Evolutionary conservation across 2,329 filamentous ascomycete species (phyloP).

Genomic region (Ophiostoma sp.): DNA sequence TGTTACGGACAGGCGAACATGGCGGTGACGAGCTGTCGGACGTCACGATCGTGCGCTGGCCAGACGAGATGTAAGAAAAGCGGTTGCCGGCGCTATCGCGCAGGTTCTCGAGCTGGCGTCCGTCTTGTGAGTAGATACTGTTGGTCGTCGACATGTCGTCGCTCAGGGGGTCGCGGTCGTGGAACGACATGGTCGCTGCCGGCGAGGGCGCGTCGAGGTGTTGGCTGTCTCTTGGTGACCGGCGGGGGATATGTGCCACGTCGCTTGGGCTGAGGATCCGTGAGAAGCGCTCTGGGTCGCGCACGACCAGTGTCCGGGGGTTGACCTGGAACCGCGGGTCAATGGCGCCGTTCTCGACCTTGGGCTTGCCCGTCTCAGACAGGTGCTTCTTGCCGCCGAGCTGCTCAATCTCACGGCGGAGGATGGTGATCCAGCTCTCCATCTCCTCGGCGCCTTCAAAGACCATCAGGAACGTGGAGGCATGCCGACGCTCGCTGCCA

Average conservation of each 20-base stretch:
- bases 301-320: slow-evolving; percentile 50
- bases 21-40: slow-evolving; percentile 60
- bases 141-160: slow-evolving; percentile 60
- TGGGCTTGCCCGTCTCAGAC: slow-evolving; percentile 59
- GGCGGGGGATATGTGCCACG: slow-evolving; percentile 35
- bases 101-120: slow-evolving; percentile 57
- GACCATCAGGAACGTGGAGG: slow-evolving; percentile 68
- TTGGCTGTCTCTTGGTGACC: slow-evolving; percentile 31
- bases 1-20: slow-evolving; percentile 56
- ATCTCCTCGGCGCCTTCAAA: slow-evolving; percentile 72
- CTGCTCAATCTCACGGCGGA: slow-evolving; percentile 69
- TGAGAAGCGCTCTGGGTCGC: slow-evolving; percentile 51
- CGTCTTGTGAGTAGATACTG: slow-evolving; percentile 60
- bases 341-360: slow-evolving; percentile 41
- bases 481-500: slow-evolving; percentile 55
- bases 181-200: slow-evolving; percentile 24
- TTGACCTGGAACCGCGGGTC: slow-evolving; percentile 44
- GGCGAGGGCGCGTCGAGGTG: slow-evolving; percentile 32
- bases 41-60: slow-evolving; percentile 60
- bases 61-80: slow-evolving; percentile 61
- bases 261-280: slow-evolving; percentile 41
- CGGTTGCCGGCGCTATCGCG: slow-evolving; percentile 55
- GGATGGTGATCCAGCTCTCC: slow-evolving; percentile 69
- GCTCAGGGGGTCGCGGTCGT: slow-evolving; percentile 47
- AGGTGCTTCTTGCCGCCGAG: slow-evolving; percentile 66